Percentiles rank a stretch among this genome's conserved stretches.
Evolutionary conservation across 805 yeast species (phyloP).

Genomic region (Teunomyces aglyptinius): DNA sequence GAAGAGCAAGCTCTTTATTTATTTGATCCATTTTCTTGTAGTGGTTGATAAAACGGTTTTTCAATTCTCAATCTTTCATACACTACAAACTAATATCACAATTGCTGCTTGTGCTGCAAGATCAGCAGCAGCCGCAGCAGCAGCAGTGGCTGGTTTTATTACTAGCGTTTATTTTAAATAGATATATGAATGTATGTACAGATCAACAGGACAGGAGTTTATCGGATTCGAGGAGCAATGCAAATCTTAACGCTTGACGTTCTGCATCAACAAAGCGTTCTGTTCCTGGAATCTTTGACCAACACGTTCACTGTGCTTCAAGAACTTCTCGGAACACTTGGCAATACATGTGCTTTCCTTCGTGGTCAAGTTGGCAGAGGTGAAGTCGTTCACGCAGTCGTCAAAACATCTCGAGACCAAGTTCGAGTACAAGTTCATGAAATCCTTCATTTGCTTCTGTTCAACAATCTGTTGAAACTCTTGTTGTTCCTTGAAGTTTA

Average conservation of each 20-base stretch:
- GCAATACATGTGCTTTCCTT: constrained; percentile 84
- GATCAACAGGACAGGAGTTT: neutral
- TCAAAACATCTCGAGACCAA: constrained; percentile 95
- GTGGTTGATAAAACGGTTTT: neutral
- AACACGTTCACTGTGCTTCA: constrained; percentile 96
- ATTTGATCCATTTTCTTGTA: constrained; percentile 3
- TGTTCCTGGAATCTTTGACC: constrained; percentile 99
- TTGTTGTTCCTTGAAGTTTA: constrained; percentile 94
- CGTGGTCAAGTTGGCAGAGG: constrained; percentile 80
- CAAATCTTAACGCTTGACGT: constrained; percentile 29
- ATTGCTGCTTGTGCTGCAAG: no score
- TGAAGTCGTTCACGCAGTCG: constrained; percentile 98
- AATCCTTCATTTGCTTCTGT: constrained; percentile 97
- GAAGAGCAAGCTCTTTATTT: constrained; percentile 8
- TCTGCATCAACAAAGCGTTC: constrained; percentile 77
- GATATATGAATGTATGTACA: neutral
- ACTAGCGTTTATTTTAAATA: neutral
- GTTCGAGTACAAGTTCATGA: constrained; percentile 94
- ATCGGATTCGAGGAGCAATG: neutral
- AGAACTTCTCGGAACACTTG: constrained; percentile 95
- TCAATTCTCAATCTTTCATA: neutral
- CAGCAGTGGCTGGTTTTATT: no score
- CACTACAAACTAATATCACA: neutral
- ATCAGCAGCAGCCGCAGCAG: no score
- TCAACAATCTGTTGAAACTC: constrained; percentile 94